These are phyloP conservation scores for Puccinia novopanici DNA, from an alignment of 1,284 basidiomycete genomes.

Conservation along the genomic window DNA sequence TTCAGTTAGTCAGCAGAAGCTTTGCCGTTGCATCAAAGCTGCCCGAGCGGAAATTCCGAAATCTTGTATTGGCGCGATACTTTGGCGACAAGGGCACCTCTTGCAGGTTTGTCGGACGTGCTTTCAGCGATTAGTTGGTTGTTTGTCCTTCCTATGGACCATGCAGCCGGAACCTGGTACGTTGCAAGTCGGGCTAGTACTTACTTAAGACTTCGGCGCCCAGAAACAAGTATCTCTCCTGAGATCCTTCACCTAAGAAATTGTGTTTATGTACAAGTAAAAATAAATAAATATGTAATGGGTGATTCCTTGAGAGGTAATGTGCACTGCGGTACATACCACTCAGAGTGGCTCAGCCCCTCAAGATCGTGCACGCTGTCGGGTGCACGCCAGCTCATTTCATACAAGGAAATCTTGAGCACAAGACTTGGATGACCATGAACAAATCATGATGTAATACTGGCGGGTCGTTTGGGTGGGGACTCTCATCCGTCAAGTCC, in stretches of 20 bases:
- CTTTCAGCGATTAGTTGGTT: neutral
- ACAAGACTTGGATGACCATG: conserved; percentile 1
- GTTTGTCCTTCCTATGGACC: neutral
- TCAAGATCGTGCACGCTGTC: neutral
- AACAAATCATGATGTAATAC: neutral
- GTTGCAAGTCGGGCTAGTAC: neutral
- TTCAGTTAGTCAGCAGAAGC: too few relatives aligned
- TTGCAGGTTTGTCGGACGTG: too few relatives aligned
- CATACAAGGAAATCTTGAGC: neutral
- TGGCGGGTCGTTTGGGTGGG: neutral
- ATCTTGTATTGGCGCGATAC: too few relatives aligned
- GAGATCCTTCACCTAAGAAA: neutral
- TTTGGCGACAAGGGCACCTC: too few relatives aligned
- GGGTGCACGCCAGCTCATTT: neutral
- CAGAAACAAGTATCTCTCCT: too few relatives aligned
- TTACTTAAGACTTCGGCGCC: too few relatives aligned
- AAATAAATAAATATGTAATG: conserved; percentile 18
- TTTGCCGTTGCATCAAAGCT: too few relatives aligned
- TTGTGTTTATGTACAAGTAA: neutral
- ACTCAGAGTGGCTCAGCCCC: neutral
- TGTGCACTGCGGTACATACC: conserved; percentile 9
- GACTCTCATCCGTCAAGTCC: neutral
- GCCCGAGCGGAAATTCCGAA: too few relatives aligned
- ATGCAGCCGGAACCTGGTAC: neutral
- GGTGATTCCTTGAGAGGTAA: neutral